These are phyloP conservation scores for Epicoccum nigrum DNA, from an alignment of 2,329 filamentous ascomycete genomes.

Conservation along the genomic window DNA sequence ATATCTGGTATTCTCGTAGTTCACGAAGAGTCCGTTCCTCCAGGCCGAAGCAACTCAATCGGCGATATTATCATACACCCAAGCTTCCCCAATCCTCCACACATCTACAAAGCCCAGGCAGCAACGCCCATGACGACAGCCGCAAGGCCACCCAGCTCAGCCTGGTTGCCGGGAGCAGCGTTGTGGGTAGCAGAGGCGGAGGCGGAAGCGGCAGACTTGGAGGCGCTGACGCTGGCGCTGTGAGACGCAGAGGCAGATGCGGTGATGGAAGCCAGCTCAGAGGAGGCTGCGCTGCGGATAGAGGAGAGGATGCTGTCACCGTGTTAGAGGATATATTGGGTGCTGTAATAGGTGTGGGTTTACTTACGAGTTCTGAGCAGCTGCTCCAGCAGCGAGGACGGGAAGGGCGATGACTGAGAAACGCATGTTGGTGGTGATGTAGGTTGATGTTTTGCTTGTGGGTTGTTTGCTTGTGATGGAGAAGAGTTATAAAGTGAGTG, in stretches of 20 bases:
- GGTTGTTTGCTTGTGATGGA: not conserved
- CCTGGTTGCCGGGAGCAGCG: conserved; percentile 10
- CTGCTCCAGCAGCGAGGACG: conserved; percentile 6
- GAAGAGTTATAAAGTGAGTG: not conserved
- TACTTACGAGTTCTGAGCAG: conserved; percentile 15
- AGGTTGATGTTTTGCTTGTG: not conserved
- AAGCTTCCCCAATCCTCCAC: not conserved
- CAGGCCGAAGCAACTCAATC: no score
- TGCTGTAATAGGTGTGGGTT: not conserved
- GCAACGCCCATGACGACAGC: conserved; percentile 20
- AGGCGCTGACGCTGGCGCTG: conserved; percentile 6
- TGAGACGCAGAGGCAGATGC: not conserved
- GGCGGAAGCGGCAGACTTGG: conserved; percentile 5
- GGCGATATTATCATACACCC: no score
- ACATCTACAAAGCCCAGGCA: conserved; percentile 23
- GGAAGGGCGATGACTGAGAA: conserved; percentile 9
- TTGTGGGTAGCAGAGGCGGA: conserved; percentile 11
- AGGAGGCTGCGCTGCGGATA: not conserved
- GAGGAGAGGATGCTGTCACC: not conserved
- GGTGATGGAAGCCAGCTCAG: not conserved
- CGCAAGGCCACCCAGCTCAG: conserved; percentile 17
- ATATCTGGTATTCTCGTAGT: no score
- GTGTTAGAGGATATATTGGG: not conserved
- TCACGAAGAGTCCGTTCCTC: no score
- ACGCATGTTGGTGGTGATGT: conserved; percentile 4